These are phyloP conservation scores for Ochromonadaceae sp. DNA, from an alignment of 352 stramenopile species.

Conservation along the genomic window DNA sequence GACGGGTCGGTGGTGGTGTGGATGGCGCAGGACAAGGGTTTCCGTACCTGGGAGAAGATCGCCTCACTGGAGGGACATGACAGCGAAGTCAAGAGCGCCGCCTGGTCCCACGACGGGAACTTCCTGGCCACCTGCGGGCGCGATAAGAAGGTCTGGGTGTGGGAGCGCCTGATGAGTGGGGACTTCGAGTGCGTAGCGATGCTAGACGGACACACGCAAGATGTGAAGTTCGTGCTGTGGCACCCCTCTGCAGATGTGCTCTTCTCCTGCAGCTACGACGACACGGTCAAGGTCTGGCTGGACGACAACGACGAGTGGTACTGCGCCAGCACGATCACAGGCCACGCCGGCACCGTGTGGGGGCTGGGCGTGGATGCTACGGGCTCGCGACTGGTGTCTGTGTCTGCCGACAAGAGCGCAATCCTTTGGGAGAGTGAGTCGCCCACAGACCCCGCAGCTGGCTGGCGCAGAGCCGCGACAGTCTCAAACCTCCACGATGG, in stretches of 20 bases:
- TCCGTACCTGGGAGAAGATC: constrained; percentile 70
- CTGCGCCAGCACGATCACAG: constrained; percentile 71
- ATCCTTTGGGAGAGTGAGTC: constrained; percentile 72
- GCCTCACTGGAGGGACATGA: constrained; percentile 93
- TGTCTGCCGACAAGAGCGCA: constrained; percentile 74
- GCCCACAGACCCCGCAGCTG: constrained; percentile 31
- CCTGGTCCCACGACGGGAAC: constrained; percentile 75
- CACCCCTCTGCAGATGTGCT: constrained; percentile 62
- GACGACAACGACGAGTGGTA: constrained; percentile 92
- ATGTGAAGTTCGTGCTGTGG: constrained; percentile 90
- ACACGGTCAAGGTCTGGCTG: constrained; percentile 84
- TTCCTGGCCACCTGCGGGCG: constrained; percentile 89
- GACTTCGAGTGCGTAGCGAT: constrained; percentile 95
- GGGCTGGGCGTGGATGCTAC: constrained; percentile 54
- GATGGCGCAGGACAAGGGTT: constrained; percentile 46
- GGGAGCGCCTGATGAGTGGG: constrained; percentile 58
- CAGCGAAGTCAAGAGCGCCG: constrained; percentile 90
- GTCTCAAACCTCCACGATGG: constrained; percentile 42
- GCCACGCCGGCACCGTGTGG: constrained; percentile 87
- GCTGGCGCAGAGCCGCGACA: background rate
- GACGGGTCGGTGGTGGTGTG: constrained; percentile 85
- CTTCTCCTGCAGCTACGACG: constrained; percentile 80
- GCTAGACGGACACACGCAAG: constrained; percentile 81
- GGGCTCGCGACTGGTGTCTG: constrained; percentile 57
- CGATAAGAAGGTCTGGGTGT: constrained; percentile 98